Conservation (phyloP, 1,284 basidiomycete species). For the Naganishia cerealis region DNA sequence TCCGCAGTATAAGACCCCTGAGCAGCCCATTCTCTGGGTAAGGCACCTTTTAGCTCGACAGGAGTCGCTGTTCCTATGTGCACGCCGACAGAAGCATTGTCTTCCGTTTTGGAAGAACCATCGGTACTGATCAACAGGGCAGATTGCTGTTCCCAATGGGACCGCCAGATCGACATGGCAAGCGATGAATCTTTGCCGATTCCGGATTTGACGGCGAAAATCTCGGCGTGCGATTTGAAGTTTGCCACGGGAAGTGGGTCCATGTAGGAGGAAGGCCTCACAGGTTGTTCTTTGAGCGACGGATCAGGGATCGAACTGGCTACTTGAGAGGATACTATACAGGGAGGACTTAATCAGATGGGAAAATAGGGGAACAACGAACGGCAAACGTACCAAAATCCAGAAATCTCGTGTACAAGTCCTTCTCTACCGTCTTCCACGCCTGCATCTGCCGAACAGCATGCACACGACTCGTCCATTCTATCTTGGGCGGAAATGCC, state of each 20-base stretch:
- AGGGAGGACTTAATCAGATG: background rate
- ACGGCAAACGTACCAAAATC: slow-evolving; percentile 1
- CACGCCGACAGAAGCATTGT: slow-evolving; percentile 14
- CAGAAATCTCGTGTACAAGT: slow-evolving; percentile 20
- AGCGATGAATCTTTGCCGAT: slow-evolving; percentile 17
- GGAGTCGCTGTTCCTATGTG: slow-evolving; percentile 20
- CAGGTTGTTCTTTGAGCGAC: too few relatives aligned
- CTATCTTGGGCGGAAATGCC: slow-evolving; percentile 11
- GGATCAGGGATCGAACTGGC: background rate
- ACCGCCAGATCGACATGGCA: slow-evolving; percentile 22
- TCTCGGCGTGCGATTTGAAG: slow-evolving; percentile 18
- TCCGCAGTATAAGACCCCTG: slow-evolving; percentile 26
- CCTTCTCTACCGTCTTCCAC: slow-evolving; percentile 5
- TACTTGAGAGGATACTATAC: background rate
- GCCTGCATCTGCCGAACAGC: background rate
- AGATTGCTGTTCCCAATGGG: slow-evolving; percentile 15
- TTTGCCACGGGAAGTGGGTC: background rate
- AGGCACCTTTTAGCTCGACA: slow-evolving; percentile 20
- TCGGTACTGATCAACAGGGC: slow-evolving; percentile 21
- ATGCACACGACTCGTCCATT: slow-evolving; percentile 12
- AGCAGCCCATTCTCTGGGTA: slow-evolving; percentile 23
- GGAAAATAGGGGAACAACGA: background rate
- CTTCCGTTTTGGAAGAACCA: slow-evolving; percentile 20
- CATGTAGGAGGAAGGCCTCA: background rate
- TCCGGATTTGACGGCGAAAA: slow-evolving; percentile 8